Conservation (phyloP, 2,329 filamentous ascomycete species). For the Claviceps arundinis region DNA sequence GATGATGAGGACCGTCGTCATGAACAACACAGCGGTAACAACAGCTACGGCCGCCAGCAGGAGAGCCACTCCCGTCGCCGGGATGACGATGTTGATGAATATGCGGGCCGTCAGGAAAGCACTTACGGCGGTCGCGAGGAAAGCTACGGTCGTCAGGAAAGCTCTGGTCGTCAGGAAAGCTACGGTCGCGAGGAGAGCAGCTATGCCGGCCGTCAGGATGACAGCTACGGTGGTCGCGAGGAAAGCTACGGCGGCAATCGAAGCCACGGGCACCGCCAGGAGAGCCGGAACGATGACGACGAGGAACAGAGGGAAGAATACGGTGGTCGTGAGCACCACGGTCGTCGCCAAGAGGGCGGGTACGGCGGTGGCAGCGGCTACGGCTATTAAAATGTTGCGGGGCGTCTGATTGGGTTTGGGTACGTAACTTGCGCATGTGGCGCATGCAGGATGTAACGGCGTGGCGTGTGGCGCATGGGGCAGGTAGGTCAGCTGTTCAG, state of each 20-base stretch:
- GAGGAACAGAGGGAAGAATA: conserved; percentile 4
- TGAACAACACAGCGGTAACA: conserved; percentile 9
- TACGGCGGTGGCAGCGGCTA: conserved; percentile 7
- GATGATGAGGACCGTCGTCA: conserved; percentile 11
- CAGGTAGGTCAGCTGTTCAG: no score
- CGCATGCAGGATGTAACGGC: neutral
- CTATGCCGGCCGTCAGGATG: no score
- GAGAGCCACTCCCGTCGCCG: conserved; percentile 10
- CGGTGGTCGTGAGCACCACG: conserved; percentile 5
- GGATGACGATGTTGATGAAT: conserved; percentile 13
- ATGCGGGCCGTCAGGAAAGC: conserved; percentile 34
- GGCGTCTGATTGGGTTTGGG: neutral
- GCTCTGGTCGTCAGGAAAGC: conserved; percentile 6
- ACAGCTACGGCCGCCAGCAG: conserved; percentile 9
- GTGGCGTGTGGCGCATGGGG: neutral
- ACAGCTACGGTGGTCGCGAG: neutral
- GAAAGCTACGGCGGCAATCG: neutral
- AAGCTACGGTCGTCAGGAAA: conserved; percentile 13
- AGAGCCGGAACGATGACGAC: conserved; percentile 5
- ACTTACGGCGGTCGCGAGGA: conserved; percentile 37
- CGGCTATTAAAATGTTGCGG: conserved; percentile 1
- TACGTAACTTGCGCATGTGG: no score
- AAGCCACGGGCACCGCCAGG: conserved; percentile 2
- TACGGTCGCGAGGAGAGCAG: neutral
- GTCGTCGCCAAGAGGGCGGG: conserved; percentile 5